These are phyloP conservation scores for Hanseniaspora occidentalis DNA, from an alignment of 805 yeast species.

Conservation along the genomic window DNA sequence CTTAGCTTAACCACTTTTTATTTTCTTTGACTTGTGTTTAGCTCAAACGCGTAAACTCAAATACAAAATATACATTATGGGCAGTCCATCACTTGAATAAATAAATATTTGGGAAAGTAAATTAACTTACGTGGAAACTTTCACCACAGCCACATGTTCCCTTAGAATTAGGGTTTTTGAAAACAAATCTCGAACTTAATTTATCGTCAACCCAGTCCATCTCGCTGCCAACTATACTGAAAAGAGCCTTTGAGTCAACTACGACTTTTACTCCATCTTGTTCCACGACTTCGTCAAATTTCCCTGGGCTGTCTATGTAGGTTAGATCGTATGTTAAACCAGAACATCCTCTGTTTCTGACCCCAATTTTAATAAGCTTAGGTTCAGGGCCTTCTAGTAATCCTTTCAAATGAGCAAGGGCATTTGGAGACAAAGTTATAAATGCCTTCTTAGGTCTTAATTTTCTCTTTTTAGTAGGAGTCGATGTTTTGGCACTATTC, in stretches of 20 bases:
- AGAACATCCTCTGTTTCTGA: slow-evolving; percentile 93
- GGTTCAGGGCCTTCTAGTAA: slow-evolving; percentile 76
- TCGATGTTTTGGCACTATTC: slow-evolving; percentile 5
- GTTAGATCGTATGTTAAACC: slow-evolving; percentile 87
- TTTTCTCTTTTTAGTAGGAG: slow-evolving; percentile 36
- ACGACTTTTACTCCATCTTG: slow-evolving; percentile 91
- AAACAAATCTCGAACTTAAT: slow-evolving; percentile 76
- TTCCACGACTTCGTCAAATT: slow-evolving; percentile 84
- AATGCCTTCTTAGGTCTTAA: slow-evolving; percentile 84
- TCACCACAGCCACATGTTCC: slow-evolving; percentile 99
- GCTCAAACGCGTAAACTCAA: no score
- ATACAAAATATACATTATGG: no score
- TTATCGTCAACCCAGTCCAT: slow-evolving; percentile 99
- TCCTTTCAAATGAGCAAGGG: slow-evolving; percentile 55
- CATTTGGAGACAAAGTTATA: slow-evolving; percentile 65
- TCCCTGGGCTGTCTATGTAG: slow-evolving; percentile 83
- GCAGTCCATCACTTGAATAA: no score
- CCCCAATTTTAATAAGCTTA: slow-evolving; percentile 81
- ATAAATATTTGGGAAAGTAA: neutral
- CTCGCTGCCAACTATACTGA: slow-evolving; percentile 90
- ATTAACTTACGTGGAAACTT: slow-evolving; percentile 97
- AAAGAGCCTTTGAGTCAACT: slow-evolving; percentile 91
- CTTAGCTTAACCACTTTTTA: no score
- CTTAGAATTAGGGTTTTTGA: slow-evolving; percentile 90
- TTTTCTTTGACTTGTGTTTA: no score